Evolutionary conservation across 148 eudicot genomes (phyloP), one percentile per base, ranked within the genome.

Genomic region (Arctostaphylos glauca): DNA sequence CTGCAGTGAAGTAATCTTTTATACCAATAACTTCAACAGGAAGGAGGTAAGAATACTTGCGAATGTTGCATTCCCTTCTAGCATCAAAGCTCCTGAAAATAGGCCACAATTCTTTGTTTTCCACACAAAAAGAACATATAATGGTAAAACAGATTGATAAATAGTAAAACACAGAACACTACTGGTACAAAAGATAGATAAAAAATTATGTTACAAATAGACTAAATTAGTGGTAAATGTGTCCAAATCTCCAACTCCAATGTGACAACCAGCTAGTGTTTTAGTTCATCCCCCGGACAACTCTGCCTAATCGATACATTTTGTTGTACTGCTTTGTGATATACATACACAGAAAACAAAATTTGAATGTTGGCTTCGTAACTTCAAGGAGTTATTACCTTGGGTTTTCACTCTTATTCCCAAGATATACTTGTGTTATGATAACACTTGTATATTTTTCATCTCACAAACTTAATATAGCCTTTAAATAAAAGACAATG

Each of bases 21-120:
- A 95, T 90, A 81, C 98, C 98, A 83, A 95, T 92, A 56, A 94
- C 79, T 83, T 91, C 95, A 81, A 89, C 91, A 1, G 98, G 98
- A 87, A 94, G 96, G 77, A 95, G 95, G 81, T 95, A 95, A 79
- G 96, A 88, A 84, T 95, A 95, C 81, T 90, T 91, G 58, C 98
- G 94, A 55, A 94, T 76, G 70, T 86, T 85, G 84, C 98, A 95
- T 86, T 95, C 98, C 79, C 92, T 87, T 79, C 98, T 92, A 80
- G 93, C 93, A 89, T 94, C 94, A 88, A 94, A 95, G 85, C 91
- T 91, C 92, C 98, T 94, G 84, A 80, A 83, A 83, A 81, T 67
- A 80, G 44, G 58, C n/a, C 23, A 68, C 16, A 25, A 25, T 25
- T 54, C 56, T 2, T 2, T 10, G 56, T 54, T 66, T 66, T 16